phyloP scores from a whole-genome alignment of 345 rosid genomes.

The Lepidium sativum region DNA sequence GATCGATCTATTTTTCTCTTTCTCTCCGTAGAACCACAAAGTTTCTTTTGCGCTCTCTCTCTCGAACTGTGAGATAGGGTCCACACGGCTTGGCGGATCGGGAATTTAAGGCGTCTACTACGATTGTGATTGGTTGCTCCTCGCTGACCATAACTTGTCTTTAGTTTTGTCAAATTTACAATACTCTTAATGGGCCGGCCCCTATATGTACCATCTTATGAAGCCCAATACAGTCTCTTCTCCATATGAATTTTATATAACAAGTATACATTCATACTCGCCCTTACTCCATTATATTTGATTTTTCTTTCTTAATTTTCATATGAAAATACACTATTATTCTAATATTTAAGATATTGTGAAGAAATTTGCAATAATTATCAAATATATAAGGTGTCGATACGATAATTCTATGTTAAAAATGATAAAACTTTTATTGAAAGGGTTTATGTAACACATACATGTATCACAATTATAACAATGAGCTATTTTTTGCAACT shows the following conservation, averaged over 20 bases:
- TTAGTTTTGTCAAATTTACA: neutral
- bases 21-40: neutral
- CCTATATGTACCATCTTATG: neutral
- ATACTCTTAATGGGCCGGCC: conserved; percentile 18
- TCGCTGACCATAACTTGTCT: conserved; percentile 10
- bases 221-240: neutral
- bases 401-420: too few species aligned
- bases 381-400: too few species aligned
- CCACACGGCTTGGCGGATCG: conserved; percentile 14
- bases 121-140: conserved; percentile 20
- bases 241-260: neutral
- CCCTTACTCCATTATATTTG: too few species aligned
- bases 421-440: too few species aligned
- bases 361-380: too few species aligned
- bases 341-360: too few species aligned
- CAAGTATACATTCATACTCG: too few species aligned
- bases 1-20: conserved; percentile 4
- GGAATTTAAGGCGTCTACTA: conserved; percentile 2
- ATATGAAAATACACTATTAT: too few species aligned
- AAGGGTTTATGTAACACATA: too few species aligned
- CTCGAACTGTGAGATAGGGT: neutral
- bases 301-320: too few species aligned
- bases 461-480: too few species aligned
- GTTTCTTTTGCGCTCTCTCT: neutral
- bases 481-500: too few species aligned